Conservation (phyloP, 805 yeast genomes). For the Barnettozyma vustinii region DNA sequence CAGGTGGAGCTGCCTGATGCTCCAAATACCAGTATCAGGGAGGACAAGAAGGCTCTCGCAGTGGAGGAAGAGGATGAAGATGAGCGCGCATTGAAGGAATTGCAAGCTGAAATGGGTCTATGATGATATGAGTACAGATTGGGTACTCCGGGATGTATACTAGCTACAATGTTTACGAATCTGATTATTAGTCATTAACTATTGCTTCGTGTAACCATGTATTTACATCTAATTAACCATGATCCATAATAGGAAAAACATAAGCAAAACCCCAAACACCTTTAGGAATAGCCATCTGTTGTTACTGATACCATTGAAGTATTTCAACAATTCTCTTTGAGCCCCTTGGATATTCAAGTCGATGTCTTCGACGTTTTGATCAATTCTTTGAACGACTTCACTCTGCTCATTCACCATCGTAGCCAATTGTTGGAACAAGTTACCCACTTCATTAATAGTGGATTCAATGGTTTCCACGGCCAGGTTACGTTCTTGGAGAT, state of each 20-base stretch:
- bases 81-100: constrained; percentile 71
- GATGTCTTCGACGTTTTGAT: constrained; percentile 90
- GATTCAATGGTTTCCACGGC: constrained; percentile 96
- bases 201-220: not conserved
- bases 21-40: constrained; percentile 30
- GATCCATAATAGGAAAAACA: constrained; percentile 75
- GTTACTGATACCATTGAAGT: constrained; percentile 79
- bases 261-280: constrained; percentile 80
- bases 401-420: constrained; percentile 98
- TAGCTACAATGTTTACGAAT: constrained; percentile 3
- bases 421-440: constrained; percentile 88
- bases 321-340: constrained; percentile 86
- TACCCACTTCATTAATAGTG: constrained; percentile 96
- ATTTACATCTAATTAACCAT: constrained; percentile 46
- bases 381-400: constrained; percentile 92
- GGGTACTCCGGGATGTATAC: not conserved
- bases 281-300: constrained; percentile 90
- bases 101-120: constrained; percentile 85
- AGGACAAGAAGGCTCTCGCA: constrained; percentile 23
- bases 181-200: not conserved
- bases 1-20: constrained; percentile 42
- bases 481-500: constrained; percentile 74
- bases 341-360: constrained; percentile 88
- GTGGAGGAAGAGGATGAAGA: constrained; percentile 83
- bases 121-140: constrained; percentile 23